phyloP scores from a whole-genome alignment of 108 stramenopile species.

The Fistulifera solaris region DNA sequence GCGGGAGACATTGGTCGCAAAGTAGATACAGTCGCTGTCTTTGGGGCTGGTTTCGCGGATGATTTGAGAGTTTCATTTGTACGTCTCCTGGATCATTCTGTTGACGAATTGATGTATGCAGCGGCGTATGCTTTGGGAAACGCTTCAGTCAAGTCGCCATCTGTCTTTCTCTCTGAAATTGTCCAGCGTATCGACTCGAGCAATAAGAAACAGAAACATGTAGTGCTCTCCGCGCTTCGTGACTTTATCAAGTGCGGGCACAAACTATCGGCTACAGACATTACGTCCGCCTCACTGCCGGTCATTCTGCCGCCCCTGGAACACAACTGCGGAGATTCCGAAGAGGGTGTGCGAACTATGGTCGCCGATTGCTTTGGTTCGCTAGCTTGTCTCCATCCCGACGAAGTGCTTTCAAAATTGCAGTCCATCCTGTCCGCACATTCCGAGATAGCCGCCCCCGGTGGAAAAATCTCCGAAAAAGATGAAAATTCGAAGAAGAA shows the following conservation, averaged over 20 bases:
- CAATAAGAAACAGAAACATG: constrained; percentile 86
- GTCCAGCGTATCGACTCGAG: constrained; percentile 64
- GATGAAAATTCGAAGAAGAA: constrained; percentile 46
- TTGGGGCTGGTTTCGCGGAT: constrained; percentile 23
- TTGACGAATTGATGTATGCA: constrained; percentile 90
- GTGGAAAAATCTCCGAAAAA: constrained; percentile 24
- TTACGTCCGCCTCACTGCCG: constrained; percentile 37
- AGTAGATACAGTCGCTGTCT: constrained; percentile 53
- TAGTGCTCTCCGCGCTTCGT: constrained; percentile 84
- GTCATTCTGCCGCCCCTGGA: constrained; percentile 78
- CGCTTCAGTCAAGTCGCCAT: constrained; percentile 74
- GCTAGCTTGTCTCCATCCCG: constrained; percentile 69
- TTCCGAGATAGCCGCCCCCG: constrained; percentile 22
- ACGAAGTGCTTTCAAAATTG: constrained; percentile 52
- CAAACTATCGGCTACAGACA: constrained; percentile 32
- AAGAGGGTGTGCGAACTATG: constrained; percentile 93
- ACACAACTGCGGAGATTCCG: constrained; percentile 57
- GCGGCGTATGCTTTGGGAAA: constrained; percentile 90
- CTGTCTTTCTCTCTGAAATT: constrained; percentile 76
- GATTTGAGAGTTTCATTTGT: constrained; percentile 53
- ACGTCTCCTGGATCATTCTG: constrained; percentile 61
- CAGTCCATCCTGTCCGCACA: constrained; percentile 30
- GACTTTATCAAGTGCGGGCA: constrained; percentile 89
- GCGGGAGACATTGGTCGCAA: constrained; percentile 88
- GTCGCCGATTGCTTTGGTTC: constrained; percentile 94